Conservation (phyloP, 179 eudicot species). For the Spergularia azorica region DNA sequence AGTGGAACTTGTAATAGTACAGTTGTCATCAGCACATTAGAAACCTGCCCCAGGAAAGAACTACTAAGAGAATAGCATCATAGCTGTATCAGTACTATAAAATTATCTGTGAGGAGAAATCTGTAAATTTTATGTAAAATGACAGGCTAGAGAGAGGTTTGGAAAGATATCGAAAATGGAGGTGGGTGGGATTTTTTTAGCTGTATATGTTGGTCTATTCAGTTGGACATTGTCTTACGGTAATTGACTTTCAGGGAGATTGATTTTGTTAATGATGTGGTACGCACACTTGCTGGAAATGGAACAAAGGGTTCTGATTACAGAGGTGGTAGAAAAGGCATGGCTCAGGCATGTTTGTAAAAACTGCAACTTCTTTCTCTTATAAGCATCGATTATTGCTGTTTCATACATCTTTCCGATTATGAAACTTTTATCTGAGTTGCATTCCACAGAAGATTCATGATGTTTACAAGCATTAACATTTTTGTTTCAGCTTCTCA, state of each 20-base stretch:
- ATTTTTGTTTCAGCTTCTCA: slow-evolving; percentile 69
- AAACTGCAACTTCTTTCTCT: neutral
- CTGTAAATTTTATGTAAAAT: neutral
- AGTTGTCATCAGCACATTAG: neutral
- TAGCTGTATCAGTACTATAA: neutral
- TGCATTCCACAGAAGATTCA: slow-evolving; percentile 8
- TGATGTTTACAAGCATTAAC: slow-evolving; percentile 7
- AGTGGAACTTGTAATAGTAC: neutral
- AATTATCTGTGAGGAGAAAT: neutral
- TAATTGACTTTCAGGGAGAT: slow-evolving; percentile 59
- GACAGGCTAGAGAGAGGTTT: neutral
- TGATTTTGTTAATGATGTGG: slow-evolving; percentile 88
- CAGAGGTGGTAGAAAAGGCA: slow-evolving; percentile 80
- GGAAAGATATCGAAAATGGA: neutral
- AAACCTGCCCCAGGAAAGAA: neutral
- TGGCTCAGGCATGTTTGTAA: slow-evolving; percentile 64
- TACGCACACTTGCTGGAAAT: slow-evolving; percentile 92
- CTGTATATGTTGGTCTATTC: slow-evolving; percentile 2
- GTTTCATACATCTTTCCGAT: slow-evolving; percentile 1
- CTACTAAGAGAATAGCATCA: neutral
- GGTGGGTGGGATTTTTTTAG: neutral
- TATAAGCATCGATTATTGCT: neutral
- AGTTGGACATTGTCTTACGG: slow-evolving; percentile 3
- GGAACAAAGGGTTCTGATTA: slow-evolving; percentile 98
- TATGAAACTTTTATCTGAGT: neutral